A percentile compares a stretch with the other conserved stretches of the same genome.
Conservation (phyloP, 805 yeast species). For the Kregervanrija fluxuum region DNA sequence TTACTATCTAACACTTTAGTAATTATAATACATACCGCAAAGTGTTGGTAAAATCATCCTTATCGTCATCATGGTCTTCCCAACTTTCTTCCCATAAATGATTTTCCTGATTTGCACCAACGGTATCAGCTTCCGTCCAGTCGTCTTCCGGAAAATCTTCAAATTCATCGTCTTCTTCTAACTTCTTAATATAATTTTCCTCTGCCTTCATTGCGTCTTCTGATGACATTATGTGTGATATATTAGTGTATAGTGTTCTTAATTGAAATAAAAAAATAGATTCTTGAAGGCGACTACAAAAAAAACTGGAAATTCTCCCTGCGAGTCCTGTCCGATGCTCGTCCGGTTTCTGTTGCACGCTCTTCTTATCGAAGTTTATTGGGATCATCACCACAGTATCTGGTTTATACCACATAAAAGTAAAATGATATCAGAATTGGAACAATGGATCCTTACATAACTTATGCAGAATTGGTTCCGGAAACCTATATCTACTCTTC, state of each 20-base stretch:
- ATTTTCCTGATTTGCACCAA: conserved; percentile 44
- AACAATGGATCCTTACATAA: too few relatives aligned
- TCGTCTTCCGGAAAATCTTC: conserved; percentile 93
- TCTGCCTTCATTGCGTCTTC: conserved; percentile 4
- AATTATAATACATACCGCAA: conserved; percentile 41
- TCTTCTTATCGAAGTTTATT: too few relatives aligned
- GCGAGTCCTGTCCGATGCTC: too few relatives aligned
- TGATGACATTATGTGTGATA: not conserved
- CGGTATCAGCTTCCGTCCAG: conserved; percentile 59
- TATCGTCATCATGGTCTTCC: conserved; percentile 90
- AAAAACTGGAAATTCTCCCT: too few relatives aligned
- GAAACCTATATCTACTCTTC: conserved; percentile 12
- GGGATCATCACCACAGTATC: too few relatives aligned
- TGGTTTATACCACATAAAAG: too few relatives aligned
- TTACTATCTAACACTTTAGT: not conserved
- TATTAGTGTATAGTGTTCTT: too few relatives aligned
- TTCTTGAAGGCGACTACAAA: too few relatives aligned
- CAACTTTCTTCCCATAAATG: conserved; percentile 94
- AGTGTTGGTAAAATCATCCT: conserved; percentile 72
- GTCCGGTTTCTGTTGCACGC: too few relatives aligned
- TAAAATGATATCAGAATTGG: too few relatives aligned
- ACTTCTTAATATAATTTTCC: conserved; percentile 45
- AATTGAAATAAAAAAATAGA: too few relatives aligned
- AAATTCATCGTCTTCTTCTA: conserved; percentile 95
- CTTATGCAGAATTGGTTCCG: conserved; percentile 17